Evolutionary conservation across 345 rosid species (phyloP).

Genomic region (Salix arbutifolia): DNA sequence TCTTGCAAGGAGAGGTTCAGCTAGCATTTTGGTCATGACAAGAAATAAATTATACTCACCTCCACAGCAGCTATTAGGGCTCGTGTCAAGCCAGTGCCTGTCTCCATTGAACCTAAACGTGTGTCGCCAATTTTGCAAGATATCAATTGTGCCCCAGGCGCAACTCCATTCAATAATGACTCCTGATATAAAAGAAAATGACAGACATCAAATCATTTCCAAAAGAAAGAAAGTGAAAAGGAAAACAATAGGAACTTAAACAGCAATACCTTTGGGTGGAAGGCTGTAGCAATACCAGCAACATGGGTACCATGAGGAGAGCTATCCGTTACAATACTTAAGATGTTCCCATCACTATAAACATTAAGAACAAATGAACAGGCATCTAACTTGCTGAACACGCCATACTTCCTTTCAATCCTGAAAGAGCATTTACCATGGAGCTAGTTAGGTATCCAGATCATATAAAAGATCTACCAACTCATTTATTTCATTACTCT

Average conservation of each 20-base stretch:
- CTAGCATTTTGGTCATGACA: neutral
- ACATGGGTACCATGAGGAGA: slow-evolving; percentile 99
- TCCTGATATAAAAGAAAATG: slow-evolving; percentile 45
- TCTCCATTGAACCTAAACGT: slow-evolving; percentile 93
- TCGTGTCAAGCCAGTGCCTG: slow-evolving; percentile 91
- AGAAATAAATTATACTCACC: slow-evolving; percentile 36
- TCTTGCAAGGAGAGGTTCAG: neutral
- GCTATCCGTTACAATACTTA: slow-evolving; percentile 90
- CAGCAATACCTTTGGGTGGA: slow-evolving; percentile 68
- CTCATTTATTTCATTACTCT: neutral
- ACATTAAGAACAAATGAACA: slow-evolving; percentile 82
- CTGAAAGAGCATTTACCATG: slow-evolving; percentile 34
- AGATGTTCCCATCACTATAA: slow-evolving; percentile 71
- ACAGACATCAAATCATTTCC: slow-evolving; percentile 5
- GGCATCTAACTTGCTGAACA: slow-evolving; percentile 93
- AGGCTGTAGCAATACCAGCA: slow-evolving; percentile 94
- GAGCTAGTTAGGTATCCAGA: neutral
- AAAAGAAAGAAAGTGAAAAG: slow-evolving; percentile 7
- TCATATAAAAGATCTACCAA: neutral
- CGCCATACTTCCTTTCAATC: slow-evolving; percentile 74
- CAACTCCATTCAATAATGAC: slow-evolving; percentile 85
- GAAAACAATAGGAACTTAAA: neutral
- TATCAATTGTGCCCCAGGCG: slow-evolving; percentile 95
- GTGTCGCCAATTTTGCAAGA: slow-evolving; percentile 98
- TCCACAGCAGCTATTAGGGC: slow-evolving; percentile 90